Evolutionary conservation across 2,329 filamentous ascomycete species (phyloP).

Genomic region (Plenodomus tracheiphilus): DNA sequence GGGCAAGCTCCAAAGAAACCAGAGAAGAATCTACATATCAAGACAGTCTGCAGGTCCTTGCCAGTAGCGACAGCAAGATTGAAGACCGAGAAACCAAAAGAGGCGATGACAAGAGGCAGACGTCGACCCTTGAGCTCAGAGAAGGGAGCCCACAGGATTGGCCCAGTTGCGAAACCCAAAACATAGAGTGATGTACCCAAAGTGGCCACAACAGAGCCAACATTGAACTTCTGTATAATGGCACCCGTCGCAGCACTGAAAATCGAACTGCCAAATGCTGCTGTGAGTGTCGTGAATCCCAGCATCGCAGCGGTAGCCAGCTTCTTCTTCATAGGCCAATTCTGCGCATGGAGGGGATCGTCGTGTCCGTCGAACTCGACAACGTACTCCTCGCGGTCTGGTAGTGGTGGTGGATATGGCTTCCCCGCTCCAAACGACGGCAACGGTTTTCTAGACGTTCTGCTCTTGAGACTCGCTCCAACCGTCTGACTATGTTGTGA

Average conservation of each 20-base stretch:
- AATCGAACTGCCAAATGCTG: conserved; percentile 64
- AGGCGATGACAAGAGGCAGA: conserved; percentile 53
- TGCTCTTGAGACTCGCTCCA: conserved; percentile 55
- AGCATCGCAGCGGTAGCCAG: conserved; percentile 68
- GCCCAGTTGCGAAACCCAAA: conserved; percentile 54
- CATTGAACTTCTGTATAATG: conserved; percentile 46
- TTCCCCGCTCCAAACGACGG: conserved; percentile 75
- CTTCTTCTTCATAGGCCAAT: conserved; percentile 83
- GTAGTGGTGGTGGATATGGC: conserved; percentile 69
- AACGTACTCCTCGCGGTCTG: conserved; percentile 70
- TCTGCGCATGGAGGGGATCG: conserved; percentile 84
- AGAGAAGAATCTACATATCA: conserved; percentile 57
- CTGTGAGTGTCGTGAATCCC: conserved; percentile 69
- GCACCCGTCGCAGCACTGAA: conserved; percentile 46
- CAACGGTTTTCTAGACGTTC: conserved; percentile 60
- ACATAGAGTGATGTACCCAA: conserved; percentile 57
- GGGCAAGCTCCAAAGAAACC: conserved; percentile 60
- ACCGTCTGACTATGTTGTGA: conserved; percentile 75
- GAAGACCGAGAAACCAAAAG: conserved; percentile 57
- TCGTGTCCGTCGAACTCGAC: conserved; percentile 81
- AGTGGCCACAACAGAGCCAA: conserved; percentile 54
- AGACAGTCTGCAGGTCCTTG: conserved; percentile 58
- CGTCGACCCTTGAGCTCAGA: conserved; percentile 56
- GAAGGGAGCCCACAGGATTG: conserved; percentile 53
- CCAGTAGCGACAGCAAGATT: conserved; percentile 53